Evolutionary conservation across 1,284 basidiomycete species (phyloP).

Genomic region (Tetrapyrgos nigripes): DNA sequence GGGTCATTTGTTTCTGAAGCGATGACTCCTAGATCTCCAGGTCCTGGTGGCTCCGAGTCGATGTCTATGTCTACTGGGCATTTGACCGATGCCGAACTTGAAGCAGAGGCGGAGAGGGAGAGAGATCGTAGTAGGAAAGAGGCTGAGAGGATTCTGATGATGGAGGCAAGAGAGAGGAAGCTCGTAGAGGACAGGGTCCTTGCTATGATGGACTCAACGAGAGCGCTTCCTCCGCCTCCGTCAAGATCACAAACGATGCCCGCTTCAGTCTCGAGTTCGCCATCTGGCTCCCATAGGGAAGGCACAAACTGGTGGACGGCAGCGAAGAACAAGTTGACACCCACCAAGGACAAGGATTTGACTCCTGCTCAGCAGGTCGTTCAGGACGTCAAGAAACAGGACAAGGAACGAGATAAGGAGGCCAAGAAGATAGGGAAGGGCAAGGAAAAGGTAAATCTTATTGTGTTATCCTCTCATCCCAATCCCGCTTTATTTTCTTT

Average conservation of each 20-base stretch:
- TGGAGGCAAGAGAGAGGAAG: slow-evolving; percentile 71
- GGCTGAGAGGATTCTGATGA: slow-evolving; percentile 65
- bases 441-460: slow-evolving; percentile 6
- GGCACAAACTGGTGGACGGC: slow-evolving; percentile 68
- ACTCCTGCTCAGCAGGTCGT: slow-evolving; percentile 84
- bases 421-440: slow-evolving; percentile 35
- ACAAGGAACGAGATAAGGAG: slow-evolving; percentile 65
- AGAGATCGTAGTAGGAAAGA: slow-evolving; percentile 75
- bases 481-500: not conserved
- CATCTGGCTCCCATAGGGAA: slow-evolving; percentile 61
- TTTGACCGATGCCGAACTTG: slow-evolving; percentile 76
- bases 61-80: slow-evolving; percentile 38
- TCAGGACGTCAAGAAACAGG: slow-evolving; percentile 69
- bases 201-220: slow-evolving; percentile 65
- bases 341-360: slow-evolving; percentile 74
- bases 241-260: slow-evolving; percentile 16
- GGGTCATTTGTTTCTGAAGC: slow-evolving; percentile 64
- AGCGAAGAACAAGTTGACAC: slow-evolving; percentile 76
- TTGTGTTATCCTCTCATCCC: not conserved
- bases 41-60: not conserved
- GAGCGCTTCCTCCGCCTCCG: slow-evolving; percentile 48
- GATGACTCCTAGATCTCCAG: slow-evolving; percentile 42
- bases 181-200: slow-evolving; percentile 76
- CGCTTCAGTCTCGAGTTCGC: not conserved
- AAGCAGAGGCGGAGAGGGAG: slow-evolving; percentile 78